Conservation (phyloP, 1,139 yeast species). For the Lizanozyma gosingica region DNA sequence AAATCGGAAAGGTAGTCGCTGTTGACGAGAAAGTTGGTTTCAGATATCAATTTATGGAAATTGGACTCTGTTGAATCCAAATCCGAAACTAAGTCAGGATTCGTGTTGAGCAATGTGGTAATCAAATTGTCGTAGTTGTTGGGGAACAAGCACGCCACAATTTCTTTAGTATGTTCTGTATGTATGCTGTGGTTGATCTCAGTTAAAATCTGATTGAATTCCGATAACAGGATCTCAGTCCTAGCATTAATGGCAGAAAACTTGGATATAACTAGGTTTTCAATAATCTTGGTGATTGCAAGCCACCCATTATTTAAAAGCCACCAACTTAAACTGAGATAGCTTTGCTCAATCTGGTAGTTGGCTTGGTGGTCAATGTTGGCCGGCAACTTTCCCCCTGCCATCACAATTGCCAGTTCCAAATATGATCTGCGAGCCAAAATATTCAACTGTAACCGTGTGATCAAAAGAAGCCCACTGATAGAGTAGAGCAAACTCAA, state of each 20-base stretch:
- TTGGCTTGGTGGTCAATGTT: not conserved
- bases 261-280: conserved; percentile 47
- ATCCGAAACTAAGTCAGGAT: conserved; percentile 33
- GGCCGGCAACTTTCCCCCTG: conserved; percentile 13
- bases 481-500: conserved; percentile 63
- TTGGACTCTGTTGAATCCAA: conserved; percentile 32
- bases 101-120: conserved; percentile 36
- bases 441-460: conserved; percentile 80
- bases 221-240: conserved; percentile 54
- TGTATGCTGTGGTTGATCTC: conserved; percentile 14
- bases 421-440: conserved; percentile 81
- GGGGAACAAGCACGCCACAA: conserved; percentile 30
- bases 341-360: conserved; percentile 52
- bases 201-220: conserved; percentile 32
- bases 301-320: conserved; percentile 80
- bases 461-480: conserved; percentile 62
- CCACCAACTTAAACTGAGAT: conserved; percentile 92
- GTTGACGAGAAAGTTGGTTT: conserved; percentile 27
- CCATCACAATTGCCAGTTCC: conserved; percentile 66
- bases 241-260: conserved; percentile 65
- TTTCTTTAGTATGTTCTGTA: conserved; percentile 12
- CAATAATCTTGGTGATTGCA: conserved; percentile 45
- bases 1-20: conserved; percentile 25
- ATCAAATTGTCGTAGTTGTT: conserved; percentile 30
- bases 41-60: conserved; percentile 37